Base-by-base conservation (phyloP, 2,329 filamentous ascomycete genomes). In the Talaromyces sp. region DNA sequence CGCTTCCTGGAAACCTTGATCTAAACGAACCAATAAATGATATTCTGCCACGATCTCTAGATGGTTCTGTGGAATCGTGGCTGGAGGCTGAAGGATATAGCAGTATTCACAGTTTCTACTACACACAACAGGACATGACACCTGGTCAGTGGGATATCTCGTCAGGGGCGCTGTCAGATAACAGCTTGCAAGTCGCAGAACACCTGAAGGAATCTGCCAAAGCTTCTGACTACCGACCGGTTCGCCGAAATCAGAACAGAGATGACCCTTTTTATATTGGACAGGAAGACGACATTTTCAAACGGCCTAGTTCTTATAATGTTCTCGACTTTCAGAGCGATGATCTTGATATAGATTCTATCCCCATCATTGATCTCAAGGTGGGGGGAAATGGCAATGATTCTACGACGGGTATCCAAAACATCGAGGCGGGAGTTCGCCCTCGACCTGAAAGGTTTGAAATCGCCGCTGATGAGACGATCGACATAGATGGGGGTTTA, bases 191-290 rank as follows among this genome's bases (percentile, higher is more conserved):
- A 29, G 10, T 52, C 11, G 27, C 26, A 8, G 48, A 52, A 29
- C 48, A 52, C 7, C 12, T n/a, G 26, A 52, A 92, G 32, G 89
- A 93, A 63, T 80, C 88, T 1, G 88, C 91, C 66, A 90, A 91
- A 53, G 72, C 90, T 48, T 89, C 90, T 4, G 83, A 87, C 63
- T 84, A 90, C 63, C 90, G 88, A 67, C 85, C 88, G 3, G 91
- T 96, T 70, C 84, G 92, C 11, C 78, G 83, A 60, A 92, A 96
- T 70, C 85, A 91, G 60, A 91, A 96, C 73, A 89, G 85, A 66
- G 93, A 97, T 70, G 94, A 99, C 68, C 94, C 94, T 0, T 99
- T 96, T 73, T 99, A 99, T 70, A 97, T 99, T 69, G 81, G 80
- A 26, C 75, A 77, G 8, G 77, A 77, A 41, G 80, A 79, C 27